A percentile compares a stretch with the other conserved stretches of the same genome.
Evolutionary conservation across 2,329 filamentous ascomycete species (phyloP).

Genomic region (Curvularia eragrostidis): DNA sequence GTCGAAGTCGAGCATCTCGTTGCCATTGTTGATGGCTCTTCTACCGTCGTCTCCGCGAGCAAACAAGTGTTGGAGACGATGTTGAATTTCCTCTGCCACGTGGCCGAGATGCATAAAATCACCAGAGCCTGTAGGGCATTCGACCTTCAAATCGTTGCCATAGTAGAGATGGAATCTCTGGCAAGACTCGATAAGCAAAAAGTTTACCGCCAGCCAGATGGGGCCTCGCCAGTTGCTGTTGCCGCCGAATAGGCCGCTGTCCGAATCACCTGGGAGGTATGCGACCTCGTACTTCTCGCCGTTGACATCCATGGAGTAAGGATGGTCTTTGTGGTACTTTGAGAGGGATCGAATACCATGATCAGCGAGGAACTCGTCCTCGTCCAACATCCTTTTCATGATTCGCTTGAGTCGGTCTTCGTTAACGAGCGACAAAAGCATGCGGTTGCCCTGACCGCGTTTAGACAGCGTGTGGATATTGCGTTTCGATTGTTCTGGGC

Average conservation of each 20-base stretch:
- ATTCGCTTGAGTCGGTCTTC: conserved; percentile 92
- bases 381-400: conserved; percentile 88
- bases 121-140: conserved; percentile 91
- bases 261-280: conserved; percentile 94
- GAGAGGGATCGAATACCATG: conserved; percentile 92
- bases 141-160: conserved; percentile 83
- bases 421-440: conserved; percentile 88
- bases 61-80: conserved; percentile 91
- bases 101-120: conserved; percentile 96
- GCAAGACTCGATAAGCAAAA: conserved; percentile 90
- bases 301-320: conserved; percentile 95
- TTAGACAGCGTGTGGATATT: conserved; percentile 94
- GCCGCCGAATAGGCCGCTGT: conserved; percentile 91
- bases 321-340: conserved; percentile 87
- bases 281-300: conserved; percentile 85
- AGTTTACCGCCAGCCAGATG: conserved; percentile 96
- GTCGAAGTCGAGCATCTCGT: conserved; percentile 87
- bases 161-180: conserved; percentile 97
- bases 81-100: conserved; percentile 93
- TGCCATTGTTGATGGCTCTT: conserved; percentile 85
- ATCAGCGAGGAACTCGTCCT: conserved; percentile 89
- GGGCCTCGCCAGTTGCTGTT: conserved; percentile 98
- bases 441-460: conserved; percentile 86
- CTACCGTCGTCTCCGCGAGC: conserved; percentile 82
- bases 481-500: conserved; percentile 83